Evolutionary conservation across 225 moss, liverwort and hornwort species (phyloP).

Genomic region (Anthoceros angustus): DNA sequence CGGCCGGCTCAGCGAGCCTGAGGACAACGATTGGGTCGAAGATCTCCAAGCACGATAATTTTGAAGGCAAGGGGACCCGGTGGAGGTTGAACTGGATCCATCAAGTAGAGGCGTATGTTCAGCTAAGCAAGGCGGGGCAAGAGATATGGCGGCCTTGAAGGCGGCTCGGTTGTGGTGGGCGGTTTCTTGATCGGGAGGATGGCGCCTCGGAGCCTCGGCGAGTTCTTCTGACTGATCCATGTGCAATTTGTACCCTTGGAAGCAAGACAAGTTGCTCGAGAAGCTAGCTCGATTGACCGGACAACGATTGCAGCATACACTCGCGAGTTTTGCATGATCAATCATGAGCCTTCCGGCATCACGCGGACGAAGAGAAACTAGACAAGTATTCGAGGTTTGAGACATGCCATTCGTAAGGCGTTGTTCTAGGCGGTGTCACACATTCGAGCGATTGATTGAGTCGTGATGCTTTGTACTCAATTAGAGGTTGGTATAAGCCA

Average conservation of each 20-base stretch:
- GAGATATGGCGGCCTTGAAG: not conserved
- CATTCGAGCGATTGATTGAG: too few relatives aligned
- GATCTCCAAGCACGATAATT: not conserved
- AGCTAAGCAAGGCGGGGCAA: not conserved
- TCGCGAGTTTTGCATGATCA: too few relatives aligned
- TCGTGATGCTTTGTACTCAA: not conserved
- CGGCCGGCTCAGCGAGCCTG: too few relatives aligned
- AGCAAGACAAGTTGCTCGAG: not conserved
- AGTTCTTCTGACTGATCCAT: not conserved
- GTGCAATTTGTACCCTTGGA: not conserved
- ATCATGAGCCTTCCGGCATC: too few relatives aligned
- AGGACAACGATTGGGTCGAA: too few relatives aligned
- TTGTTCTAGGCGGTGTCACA: too few relatives aligned
- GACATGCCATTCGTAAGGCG: too few relatives aligned
- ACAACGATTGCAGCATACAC: not conserved
- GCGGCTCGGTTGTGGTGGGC: not conserved
- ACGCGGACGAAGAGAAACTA: too few relatives aligned
- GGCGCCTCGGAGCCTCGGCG: not conserved
- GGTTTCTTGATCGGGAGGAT: not conserved
- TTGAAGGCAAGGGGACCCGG: not conserved
- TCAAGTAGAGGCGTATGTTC: not conserved
- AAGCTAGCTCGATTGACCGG: not conserved
- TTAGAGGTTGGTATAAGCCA: too few relatives aligned
- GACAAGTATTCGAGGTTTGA: too few relatives aligned
- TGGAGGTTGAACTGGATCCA: not conserved